Evolutionary conservation across 2,329 filamentous ascomycete genomes (phyloP).

Genomic region (Lecanosticta acicola): DNA sequence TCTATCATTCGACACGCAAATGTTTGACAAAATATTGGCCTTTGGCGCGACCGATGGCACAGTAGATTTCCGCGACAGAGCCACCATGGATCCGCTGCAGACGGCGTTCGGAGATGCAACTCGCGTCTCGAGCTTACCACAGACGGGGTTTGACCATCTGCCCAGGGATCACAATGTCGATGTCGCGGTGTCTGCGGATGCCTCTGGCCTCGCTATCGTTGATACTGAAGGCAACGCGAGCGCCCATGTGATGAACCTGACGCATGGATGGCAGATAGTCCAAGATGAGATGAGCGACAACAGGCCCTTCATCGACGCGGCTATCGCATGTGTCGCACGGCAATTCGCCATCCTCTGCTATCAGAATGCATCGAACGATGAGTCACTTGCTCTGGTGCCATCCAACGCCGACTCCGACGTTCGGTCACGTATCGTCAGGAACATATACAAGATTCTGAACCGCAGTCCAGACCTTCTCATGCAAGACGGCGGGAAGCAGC

Average conservation of each 20-base stretch:
- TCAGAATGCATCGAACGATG: conserved; percentile 46
- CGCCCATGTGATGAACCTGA: conserved; percentile 24
- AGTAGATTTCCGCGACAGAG: conserved; percentile 71
- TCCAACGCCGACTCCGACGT: conserved; percentile 49
- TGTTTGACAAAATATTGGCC: conserved; percentile 65
- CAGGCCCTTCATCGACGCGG: conserved; percentile 26
- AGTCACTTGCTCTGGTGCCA: conserved; percentile 43
- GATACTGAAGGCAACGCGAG: conserved; percentile 41
- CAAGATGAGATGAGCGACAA: conserved; percentile 28
- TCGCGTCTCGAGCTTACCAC: conserved; percentile 63
- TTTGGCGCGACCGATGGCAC: conserved; percentile 75
- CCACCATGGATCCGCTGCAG: conserved; percentile 60
- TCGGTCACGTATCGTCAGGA: conserved; percentile 56
- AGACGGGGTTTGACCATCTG: conserved; percentile 70
- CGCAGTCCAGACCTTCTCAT: conserved; percentile 76
- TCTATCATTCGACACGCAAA: conserved; percentile 61
- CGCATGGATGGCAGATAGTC: conserved; percentile 26
- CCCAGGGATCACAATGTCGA: conserved; percentile 52
- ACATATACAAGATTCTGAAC: conserved; percentile 64
- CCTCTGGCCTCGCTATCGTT: conserved; percentile 42
- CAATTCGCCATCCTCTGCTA: conserved; percentile 32
- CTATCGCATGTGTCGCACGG: conserved; percentile 30
- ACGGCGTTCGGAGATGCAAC: conserved; percentile 59
- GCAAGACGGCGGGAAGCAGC: conserved; percentile 53
- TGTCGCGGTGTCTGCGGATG: conserved; percentile 44